Evolutionary conservation across 805 yeast species (phyloP), one percentile per base, ranked within the genome.

Genomic region (Teunomyces atbi): DNA sequence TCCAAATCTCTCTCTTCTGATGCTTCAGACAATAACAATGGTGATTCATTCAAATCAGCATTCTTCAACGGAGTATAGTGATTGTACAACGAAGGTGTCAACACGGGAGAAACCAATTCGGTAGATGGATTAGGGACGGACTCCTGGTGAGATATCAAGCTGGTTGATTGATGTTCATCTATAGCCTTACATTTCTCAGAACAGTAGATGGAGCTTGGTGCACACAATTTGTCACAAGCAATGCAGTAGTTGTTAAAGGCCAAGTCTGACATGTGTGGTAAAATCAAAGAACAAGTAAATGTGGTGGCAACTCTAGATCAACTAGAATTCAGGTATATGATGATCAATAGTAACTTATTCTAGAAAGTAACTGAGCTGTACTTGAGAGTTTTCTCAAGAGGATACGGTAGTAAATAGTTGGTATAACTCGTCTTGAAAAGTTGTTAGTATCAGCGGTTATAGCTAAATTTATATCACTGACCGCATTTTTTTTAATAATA

Each of bases 231-330:
- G 50, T 67, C 71, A 52, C 73, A 68, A 34, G 64, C 55, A 21
- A 68, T 61, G 54, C 73, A 68, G 53, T 65, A 68, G 53, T 68
- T 65, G 50, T 68, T 66, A 51, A 68, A 68, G 35, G 78, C 65
- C 78, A 75, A 53, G 44, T 52, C 56, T 20, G 52, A 45, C 56
- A 52, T 52, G 32, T 52, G 32, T 20, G 26, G 28, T 4, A 18
- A 18, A 11, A 19, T 19, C 13, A n/a, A n/a, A 12, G 23, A 19
- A 21, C n/a, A n/a, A n/a, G 39, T 21, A 13, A 8, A 21, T 6
- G 26, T 12, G 11, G 38, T 11, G 23, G 23, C 21, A 36, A 11
- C 12, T n/a, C 28, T 20, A 36, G 27, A 36, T 35, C 21, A 35
- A 36, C 39, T 36, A 36, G 39, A 36, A 12, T 20, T 19, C 15